Conservation (phyloP, 148 eudicot species). For the Rhododendron molle region DNA sequence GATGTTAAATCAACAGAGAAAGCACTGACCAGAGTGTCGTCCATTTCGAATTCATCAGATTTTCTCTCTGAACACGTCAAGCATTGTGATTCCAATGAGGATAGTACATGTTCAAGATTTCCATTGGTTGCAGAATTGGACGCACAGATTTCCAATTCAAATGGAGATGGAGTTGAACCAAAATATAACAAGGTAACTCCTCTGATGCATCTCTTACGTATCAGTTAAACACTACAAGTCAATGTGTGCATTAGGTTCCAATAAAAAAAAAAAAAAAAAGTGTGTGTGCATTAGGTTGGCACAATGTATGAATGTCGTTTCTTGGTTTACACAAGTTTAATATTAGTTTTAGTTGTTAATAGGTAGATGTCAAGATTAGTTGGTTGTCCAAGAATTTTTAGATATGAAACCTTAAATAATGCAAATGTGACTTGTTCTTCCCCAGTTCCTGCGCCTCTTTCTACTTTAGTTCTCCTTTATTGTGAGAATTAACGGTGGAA, state of each 20-base stretch:
- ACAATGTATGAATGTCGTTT: neutral
- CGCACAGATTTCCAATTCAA: neutral
- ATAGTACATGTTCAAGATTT: neutral
- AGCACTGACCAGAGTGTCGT: neutral
- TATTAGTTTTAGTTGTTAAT: neutral
- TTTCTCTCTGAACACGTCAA: neutral
- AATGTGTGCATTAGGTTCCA: neutral
- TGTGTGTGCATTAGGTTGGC: neutral
- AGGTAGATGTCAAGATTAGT: neutral
- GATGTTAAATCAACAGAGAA: neutral
- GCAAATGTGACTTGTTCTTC: neutral
- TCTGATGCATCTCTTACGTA: conserved; percentile 2
- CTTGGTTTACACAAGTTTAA: neutral
- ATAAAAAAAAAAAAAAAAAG: too few relatives aligned
- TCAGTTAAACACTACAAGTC: neutral
- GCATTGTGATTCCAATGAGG: neutral
- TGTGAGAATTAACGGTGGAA: neutral
- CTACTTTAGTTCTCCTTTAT: neutral
- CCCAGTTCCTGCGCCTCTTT: neutral
- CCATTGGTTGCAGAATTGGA: neutral
- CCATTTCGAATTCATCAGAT: neutral
- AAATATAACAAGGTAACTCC: neutral
- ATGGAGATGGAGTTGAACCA: neutral
- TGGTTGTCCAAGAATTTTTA: neutral
- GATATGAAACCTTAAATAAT: neutral